phyloP scores from a whole-genome alignment of 495 filamentous ascomycete genomes.

The Astrocystis sublimbata region DNA sequence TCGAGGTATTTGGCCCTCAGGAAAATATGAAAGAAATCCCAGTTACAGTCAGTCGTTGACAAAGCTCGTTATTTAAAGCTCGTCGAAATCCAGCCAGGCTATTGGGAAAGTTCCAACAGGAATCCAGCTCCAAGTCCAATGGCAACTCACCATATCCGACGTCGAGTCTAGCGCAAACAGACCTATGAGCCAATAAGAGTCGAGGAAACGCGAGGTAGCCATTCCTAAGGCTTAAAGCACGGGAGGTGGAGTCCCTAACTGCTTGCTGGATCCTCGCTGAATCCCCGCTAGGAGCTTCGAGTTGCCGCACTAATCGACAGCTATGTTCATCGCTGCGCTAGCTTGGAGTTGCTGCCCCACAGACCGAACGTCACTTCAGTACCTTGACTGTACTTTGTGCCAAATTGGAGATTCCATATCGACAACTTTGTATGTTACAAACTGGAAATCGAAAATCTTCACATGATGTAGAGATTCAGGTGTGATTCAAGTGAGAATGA shows the following conservation, averaged over 20 bases:
- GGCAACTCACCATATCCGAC: background rate
- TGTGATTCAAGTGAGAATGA: background rate
- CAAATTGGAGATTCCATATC: background rate
- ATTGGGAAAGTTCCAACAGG: too few species aligned
- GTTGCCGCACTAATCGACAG: background rate
- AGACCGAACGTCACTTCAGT: constrained; percentile 14
- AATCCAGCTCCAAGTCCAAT: background rate
- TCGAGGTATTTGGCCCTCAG: too few species aligned
- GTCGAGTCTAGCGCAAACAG: background rate
- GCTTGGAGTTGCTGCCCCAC: constrained; percentile 7
- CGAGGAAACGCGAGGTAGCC: constrained; percentile 1
- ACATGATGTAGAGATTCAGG: background rate
- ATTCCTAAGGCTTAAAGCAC: background rate
- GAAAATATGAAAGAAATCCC: too few species aligned
- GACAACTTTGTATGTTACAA: background rate
- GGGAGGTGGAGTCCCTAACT: constrained; percentile 12
- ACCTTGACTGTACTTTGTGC: background rate
- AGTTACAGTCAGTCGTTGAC: too few species aligned
- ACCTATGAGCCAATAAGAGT: background rate
- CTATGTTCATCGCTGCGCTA: background rate
- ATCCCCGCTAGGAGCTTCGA: background rate
- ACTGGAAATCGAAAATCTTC: background rate
- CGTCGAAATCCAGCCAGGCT: too few species aligned
- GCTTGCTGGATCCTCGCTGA: too few species aligned
- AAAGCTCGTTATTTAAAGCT: too few species aligned